These are phyloP conservation scores for Penicillium occitanis DNA, from an alignment of 2,329 filamentous ascomycete species.

Conservation along the genomic window DNA sequence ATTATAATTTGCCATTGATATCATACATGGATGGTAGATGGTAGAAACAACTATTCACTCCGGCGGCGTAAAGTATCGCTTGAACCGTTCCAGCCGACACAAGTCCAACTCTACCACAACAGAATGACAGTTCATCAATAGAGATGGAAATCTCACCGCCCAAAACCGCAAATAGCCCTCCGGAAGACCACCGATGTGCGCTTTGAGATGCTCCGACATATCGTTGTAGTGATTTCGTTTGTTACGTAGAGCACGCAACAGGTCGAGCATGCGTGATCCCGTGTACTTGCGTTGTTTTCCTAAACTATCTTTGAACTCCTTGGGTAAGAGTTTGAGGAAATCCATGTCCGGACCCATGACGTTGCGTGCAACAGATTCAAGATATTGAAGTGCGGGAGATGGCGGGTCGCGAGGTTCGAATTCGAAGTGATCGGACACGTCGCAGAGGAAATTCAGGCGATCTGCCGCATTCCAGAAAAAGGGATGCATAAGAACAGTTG, in stretches of 20 bases:
- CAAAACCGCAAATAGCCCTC: conserved; percentile 84
- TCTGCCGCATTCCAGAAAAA: conserved; percentile 96
- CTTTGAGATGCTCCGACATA: conserved; percentile 77
- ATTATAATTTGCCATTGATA: not conserved
- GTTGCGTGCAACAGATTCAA: conserved; percentile 51
- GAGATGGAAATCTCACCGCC: conserved; percentile 72
- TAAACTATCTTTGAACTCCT: conserved; percentile 81
- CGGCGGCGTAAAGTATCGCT: conserved; percentile 42
- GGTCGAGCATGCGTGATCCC: conserved; percentile 75
- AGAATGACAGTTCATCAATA: conserved; percentile 76
- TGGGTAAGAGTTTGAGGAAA: conserved; percentile 74
- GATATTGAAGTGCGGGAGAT: conserved; percentile 62
- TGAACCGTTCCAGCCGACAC: conserved; percentile 43
- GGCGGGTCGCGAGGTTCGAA: conserved; percentile 84
- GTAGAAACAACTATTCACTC: conserved; percentile 25
- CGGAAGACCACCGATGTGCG: conserved; percentile 69
- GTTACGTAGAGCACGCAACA: conserved; percentile 85
- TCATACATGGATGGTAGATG: not conserved
- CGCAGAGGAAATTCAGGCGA: conserved; percentile 86
- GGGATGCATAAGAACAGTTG: conserved; percentile 82
- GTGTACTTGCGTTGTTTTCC: conserved; percentile 96
- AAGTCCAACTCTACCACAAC: conserved; percentile 68
- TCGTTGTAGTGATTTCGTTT: conserved; percentile 99
- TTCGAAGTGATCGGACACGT: conserved; percentile 95
- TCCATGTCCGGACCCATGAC: conserved; percentile 62